Conservation (phyloP, 2,329 filamentous ascomycete genomes). For the Ophiosphaerella narmari region DNA sequence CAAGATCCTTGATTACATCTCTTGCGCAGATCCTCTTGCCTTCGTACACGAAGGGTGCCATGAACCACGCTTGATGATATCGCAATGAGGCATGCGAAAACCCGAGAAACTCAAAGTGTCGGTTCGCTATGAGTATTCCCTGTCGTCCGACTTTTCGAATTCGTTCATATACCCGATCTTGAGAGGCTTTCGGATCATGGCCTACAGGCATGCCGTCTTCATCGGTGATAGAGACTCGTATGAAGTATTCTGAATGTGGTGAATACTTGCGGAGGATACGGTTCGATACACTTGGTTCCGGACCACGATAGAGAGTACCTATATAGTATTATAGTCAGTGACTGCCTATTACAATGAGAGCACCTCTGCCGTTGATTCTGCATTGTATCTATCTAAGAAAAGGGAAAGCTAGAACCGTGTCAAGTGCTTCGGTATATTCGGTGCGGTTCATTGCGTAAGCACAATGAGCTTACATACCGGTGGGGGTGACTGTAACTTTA, state of each 20-base stretch:
- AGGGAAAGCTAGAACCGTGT: no score
- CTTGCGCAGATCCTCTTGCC: slow-evolving; percentile 53
- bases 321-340: neutral
- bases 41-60: slow-evolving; percentile 34
- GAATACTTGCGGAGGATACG: slow-evolving; percentile 36
- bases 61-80: slow-evolving; percentile 39
- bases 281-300: slow-evolving; percentile 62
- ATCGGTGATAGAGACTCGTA: slow-evolving; percentile 72
- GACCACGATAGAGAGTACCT: slow-evolving; percentile 49
- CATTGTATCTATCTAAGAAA: no score
- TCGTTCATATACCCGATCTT: slow-evolving; percentile 40
- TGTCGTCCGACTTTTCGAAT: slow-evolving; percentile 64
- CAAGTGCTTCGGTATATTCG: no score
- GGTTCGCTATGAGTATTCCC: slow-evolving; percentile 55
- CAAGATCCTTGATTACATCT: slow-evolving; percentile 57
- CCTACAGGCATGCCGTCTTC: slow-evolving; percentile 70
- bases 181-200: slow-evolving; percentile 54
- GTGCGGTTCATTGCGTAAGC: neutral
- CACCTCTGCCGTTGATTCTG: no score
- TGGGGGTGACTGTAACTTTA: slow-evolving; percentile 57
- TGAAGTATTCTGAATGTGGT: slow-evolving; percentile 31
- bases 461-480: slow-evolving; percentile 25
- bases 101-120: slow-evolving; percentile 37
- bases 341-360: neutral
- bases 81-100: slow-evolving; percentile 41